Conservation (phyloP, 2,329 filamentous ascomycete genomes). For the Colletotrichum simmondsii region DNA sequence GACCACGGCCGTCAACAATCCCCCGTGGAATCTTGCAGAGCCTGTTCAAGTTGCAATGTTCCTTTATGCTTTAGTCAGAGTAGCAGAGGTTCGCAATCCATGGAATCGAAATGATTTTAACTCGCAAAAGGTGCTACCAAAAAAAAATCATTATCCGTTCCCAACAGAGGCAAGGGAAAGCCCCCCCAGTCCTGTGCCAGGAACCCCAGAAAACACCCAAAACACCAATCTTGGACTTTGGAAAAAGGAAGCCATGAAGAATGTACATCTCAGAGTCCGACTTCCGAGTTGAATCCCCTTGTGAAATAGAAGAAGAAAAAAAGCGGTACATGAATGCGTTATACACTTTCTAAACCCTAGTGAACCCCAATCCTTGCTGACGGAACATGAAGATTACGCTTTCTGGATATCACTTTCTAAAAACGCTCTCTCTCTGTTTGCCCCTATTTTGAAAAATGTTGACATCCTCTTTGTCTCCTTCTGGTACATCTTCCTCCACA, state of each 20-base stretch:
- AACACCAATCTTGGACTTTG: neutral
- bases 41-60: too few species aligned
- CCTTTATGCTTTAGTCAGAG: too few species aligned
- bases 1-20: too few species aligned
- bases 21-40: too few species aligned
- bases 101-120: neutral
- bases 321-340: neutral
- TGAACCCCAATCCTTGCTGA: neutral
- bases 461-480: neutral
- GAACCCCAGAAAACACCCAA: neutral
- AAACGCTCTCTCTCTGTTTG: neutral
- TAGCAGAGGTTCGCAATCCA: too few species aligned
- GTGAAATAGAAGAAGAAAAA: neutral
- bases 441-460: neutral
- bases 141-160: neutral
- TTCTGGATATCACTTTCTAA: conserved; percentile 28
- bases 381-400: conserved; percentile 6
- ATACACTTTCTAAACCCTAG: neutral
- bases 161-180: neutral
- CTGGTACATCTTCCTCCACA: neutral
- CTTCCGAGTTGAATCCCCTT: neutral
- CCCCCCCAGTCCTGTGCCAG: neutral
- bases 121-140: neutral
- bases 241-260: neutral
- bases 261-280: neutral